A percentile compares a stretch with the other conserved stretches of the same genome.
Evolutionary conservation across 208 protist species (phyloP).

Genomic region (Trypanosoma melophagium): DNA sequence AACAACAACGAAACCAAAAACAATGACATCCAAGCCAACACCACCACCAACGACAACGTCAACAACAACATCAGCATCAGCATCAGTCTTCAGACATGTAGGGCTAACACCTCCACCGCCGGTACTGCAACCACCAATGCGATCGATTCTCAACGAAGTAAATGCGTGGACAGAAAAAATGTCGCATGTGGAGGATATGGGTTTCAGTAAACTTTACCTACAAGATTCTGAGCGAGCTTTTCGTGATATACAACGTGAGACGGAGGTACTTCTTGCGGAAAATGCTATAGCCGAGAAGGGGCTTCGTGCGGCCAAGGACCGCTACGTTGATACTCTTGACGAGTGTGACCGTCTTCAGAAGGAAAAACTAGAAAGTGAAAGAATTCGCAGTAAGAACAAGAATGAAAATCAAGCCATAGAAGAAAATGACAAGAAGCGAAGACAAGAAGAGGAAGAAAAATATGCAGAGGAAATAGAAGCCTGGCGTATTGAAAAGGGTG

Average conservation of each 20-base stretch:
- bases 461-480: constrained; percentile 32
- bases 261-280: constrained; percentile 12
- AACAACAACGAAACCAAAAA: too few relatives aligned
- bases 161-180: constrained; percentile 10
- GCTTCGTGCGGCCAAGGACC: constrained; percentile 13
- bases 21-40: too few relatives aligned
- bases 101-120: not conserved
- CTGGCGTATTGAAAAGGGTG: constrained; percentile 57
- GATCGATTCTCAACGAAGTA: constrained; percentile 10
- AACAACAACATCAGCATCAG: too few relatives aligned
- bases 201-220: constrained; percentile 5
- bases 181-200: not conserved
- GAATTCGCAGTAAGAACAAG: constrained; percentile 8
- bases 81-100: too few relatives aligned
- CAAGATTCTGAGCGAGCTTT: constrained; percentile 3
- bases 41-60: too few relatives aligned
- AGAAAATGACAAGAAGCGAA: constrained; percentile 32
- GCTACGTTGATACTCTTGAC: not conserved
- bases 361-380: constrained; percentile 22
- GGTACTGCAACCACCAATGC: not conserved
- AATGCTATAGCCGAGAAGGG: constrained; percentile 5
- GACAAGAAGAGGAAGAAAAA: constrained; percentile 18
- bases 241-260: not conserved
- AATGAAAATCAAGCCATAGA: constrained; percentile 18
- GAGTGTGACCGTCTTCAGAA: constrained; percentile 28